phyloP scores from a whole-genome alignment of 2,329 filamentous ascomycete genomes.

The Pseudogymnoascus sp. region DNA sequence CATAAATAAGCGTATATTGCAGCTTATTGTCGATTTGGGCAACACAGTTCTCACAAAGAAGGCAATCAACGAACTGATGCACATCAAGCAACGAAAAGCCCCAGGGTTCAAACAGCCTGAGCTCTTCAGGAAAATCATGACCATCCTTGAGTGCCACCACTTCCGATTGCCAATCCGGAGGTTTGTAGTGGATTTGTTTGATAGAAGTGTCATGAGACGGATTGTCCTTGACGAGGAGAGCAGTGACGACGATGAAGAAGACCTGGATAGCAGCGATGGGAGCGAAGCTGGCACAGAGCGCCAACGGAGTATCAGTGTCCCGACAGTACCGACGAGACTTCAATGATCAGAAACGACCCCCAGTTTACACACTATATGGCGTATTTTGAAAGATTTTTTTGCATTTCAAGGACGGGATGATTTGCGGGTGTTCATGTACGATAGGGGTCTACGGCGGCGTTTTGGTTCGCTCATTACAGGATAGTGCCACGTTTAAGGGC shows the following conservation, averaged over 20 bases:
- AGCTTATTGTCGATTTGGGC: constrained; percentile 77
- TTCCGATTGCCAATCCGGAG: constrained; percentile 80
- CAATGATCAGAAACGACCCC: constrained; percentile 2
- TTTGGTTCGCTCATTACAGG: not conserved
- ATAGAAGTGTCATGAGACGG: constrained; percentile 75
- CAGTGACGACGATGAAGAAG: constrained; percentile 24
- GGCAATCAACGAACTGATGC: constrained; percentile 69
- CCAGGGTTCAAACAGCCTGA: constrained; percentile 65
- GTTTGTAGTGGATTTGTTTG: constrained; percentile 89
- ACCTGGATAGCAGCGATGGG: constrained; percentile 35
- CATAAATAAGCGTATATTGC: constrained; percentile 65
- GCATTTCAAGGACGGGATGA: constrained; percentile 1
- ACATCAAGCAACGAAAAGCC: constrained; percentile 68
- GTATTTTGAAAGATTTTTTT: constrained; percentile 4
- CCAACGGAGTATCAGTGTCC: constrained; percentile 43
- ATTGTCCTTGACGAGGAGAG: constrained; percentile 66
- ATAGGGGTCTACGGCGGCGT: not conserved
- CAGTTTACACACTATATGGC: constrained; percentile 6
- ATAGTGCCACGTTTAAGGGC: not conserved
- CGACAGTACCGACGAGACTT: not conserved
- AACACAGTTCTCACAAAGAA: constrained; percentile 90
- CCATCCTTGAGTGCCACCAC: constrained; percentile 78
- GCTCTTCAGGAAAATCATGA: constrained; percentile 79
- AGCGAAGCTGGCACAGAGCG: constrained; percentile 39
- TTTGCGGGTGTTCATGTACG: constrained; percentile 4